Evolutionary conservation across 352 stramenopile species (phyloP).

Genomic region (Aphanomyces stellatus): DNA sequence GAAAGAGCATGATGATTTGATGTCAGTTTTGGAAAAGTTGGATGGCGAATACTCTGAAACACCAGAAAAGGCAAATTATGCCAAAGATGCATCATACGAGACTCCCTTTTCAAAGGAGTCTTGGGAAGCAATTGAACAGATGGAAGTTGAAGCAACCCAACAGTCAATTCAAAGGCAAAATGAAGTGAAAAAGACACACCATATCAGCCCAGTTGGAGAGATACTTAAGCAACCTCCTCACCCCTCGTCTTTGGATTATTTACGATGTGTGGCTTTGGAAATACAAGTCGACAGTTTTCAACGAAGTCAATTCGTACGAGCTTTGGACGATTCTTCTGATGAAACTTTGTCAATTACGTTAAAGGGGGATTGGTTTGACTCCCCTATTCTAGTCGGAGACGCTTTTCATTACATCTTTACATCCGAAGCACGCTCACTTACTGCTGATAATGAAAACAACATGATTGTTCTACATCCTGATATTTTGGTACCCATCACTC

Average conservation of each 20-base stretch:
- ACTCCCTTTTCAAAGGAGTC: conserved; percentile 68
- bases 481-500: conserved; percentile 65
- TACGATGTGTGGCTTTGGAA: conserved; percentile 57
- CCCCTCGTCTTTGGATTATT: conserved; percentile 27
- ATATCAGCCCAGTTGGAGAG: conserved; percentile 1
- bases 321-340: conserved; percentile 7
- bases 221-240: neutral
- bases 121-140: conserved; percentile 61
- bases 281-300: conserved; percentile 42
- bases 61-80: neutral
- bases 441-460: conserved; percentile 18
- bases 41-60: conserved; percentile 11
- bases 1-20: conserved; percentile 1
- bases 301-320: conserved; percentile 39
- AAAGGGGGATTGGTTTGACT: conserved; percentile 69
- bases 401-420: conserved; percentile 75
- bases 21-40: conserved; percentile 3
- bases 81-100: conserved; percentile 37
- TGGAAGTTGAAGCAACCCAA: conserved; percentile 52
- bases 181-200: neutral
- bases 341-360: conserved; percentile 39
- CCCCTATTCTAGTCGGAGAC: conserved; percentile 55
- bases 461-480: conserved; percentile 64
- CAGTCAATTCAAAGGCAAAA: conserved; percentile 9
- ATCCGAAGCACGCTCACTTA: conserved; percentile 32